A percentile compares a stretch with the other conserved stretches of the same genome.
These are phyloP conservation scores for Ganoderma resinaceum DNA, from an alignment of 1,284 basidiomycete genomes.

Conservation along the genomic window DNA sequence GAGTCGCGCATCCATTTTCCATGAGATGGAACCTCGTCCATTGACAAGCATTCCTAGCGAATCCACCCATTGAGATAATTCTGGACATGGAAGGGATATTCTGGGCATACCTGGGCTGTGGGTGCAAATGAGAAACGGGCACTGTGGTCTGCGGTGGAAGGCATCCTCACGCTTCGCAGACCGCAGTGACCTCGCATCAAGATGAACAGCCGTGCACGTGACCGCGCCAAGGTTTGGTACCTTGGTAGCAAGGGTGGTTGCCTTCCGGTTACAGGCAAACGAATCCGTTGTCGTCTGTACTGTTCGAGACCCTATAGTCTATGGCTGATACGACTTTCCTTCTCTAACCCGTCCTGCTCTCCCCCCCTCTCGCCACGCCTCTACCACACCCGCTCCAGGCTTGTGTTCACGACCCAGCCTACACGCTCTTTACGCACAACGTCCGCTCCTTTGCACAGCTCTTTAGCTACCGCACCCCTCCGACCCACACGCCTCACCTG, in stretches of 20 bases:
- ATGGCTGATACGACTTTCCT: conserved; percentile 6
- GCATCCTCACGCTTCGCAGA: neutral
- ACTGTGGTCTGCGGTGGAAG: neutral
- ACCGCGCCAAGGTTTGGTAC: conserved; percentile 27
- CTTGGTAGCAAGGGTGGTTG: conserved; percentile 17
- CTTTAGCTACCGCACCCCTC: conserved; percentile 11
- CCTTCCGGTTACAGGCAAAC: neutral
- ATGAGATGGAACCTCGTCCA: neutral
- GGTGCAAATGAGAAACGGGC: neutral
- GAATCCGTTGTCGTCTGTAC: conserved; percentile 1
- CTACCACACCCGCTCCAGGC: conserved; percentile 10
- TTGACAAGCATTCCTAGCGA: neutral
- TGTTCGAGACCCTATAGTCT: conserved; percentile 2
- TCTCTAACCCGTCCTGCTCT: neutral
- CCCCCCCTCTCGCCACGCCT: neutral
- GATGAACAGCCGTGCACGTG: conserved; percentile 23
- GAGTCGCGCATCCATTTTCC: neutral
- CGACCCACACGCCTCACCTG: conserved; percentile 2
- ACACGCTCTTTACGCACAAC: conserved; percentile 20
- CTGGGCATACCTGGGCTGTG: neutral
- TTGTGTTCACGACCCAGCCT: neutral
- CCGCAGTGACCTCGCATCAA: neutral
- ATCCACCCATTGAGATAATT: neutral
- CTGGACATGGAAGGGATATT: neutral
- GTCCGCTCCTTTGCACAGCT: conserved; percentile 17